Evolutionary conservation across 345 rosid genomes (phyloP).

Genomic region (Physaria fendleri): DNA sequence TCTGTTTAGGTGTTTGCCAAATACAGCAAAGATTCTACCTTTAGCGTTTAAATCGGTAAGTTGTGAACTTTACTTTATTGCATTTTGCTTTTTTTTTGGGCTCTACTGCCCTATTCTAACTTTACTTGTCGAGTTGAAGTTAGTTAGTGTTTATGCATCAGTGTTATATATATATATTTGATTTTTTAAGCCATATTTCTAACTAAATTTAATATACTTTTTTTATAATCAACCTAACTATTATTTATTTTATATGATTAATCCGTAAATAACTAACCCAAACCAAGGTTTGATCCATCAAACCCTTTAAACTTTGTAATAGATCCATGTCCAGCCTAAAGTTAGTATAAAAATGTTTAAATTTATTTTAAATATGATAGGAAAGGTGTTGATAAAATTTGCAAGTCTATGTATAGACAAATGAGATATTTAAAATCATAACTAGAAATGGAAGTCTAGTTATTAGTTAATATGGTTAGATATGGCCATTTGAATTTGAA

Average conservation of each 20-base stretch:
- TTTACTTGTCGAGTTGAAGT: background rate
- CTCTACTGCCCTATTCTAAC: background rate
- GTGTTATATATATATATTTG: no score
- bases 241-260: background rate
- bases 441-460: background rate
- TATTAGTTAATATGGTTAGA: background rate
- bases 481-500: background rate
- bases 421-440: background rate
- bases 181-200: background rate
- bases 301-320: background rate
- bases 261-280: background rate
- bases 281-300: background rate
- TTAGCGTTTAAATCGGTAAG: slow-evolving; percentile 26
- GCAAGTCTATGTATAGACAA: background rate
- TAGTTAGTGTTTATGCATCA: background rate
- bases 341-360: background rate
- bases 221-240: no score
- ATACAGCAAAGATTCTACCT: slow-evolving; percentile 17
- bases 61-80: background rate
- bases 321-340: background rate
- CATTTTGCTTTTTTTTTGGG: background rate
- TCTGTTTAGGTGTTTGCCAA: slow-evolving; percentile 10
- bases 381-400: no score
- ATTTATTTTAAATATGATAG: background rate
- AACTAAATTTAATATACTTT: no score